A percentile compares a stretch with the other conserved stretches of the same genome.
phyloP scores from a whole-genome alignment of 2,329 filamentous ascomycete species.

The Penicillium italicum region DNA sequence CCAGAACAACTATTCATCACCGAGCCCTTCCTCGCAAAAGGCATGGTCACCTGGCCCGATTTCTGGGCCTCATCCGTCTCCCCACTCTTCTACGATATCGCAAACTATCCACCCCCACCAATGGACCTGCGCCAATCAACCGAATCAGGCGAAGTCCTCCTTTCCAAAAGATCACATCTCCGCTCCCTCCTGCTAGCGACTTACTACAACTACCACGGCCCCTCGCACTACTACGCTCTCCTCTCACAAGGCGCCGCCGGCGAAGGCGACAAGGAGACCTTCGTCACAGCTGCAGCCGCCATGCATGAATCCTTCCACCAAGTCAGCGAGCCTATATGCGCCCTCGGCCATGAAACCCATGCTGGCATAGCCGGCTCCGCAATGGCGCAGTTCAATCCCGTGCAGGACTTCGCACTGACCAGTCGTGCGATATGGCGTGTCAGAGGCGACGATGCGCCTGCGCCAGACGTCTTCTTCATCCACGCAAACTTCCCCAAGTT shows the following conservation, averaged over 20 bases:
- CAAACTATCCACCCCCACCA: slow-evolving; percentile 32
- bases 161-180: slow-evolving; percentile 49
- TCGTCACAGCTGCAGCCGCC: slow-evolving; percentile 44
- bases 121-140: slow-evolving; percentile 37
- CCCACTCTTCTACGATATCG: slow-evolving; percentile 46
- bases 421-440: slow-evolving; percentile 29
- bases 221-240: slow-evolving; percentile 48
- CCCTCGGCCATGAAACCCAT: slow-evolving; percentile 30
- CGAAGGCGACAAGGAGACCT: slow-evolving; percentile 53
- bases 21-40: slow-evolving; percentile 41
- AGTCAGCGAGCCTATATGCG: slow-evolving; percentile 39
- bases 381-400: slow-evolving; percentile 41
- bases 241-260: slow-evolving; percentile 41
- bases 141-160: slow-evolving; percentile 50
- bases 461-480: slow-evolving; percentile 39
- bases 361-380: slow-evolving; percentile 36
- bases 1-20: slow-evolving; percentile 43
- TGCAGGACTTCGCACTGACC: slow-evolving; percentile 31
- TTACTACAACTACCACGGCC: slow-evolving; percentile 57
- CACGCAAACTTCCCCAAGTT: slow-evolving; percentile 43
- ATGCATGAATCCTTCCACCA: slow-evolving; percentile 42
- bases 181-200: slow-evolving; percentile 49
- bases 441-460: slow-evolving; percentile 28
- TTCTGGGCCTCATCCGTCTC: slow-evolving; percentile 46
- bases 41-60: slow-evolving; percentile 34